Percentiles rank a stretch among this genome's conserved stretches.
These are phyloP conservation scores for Hydnum rufescens DNA, from an alignment of 768 basidiomycete species.

Conservation along the genomic window DNA sequence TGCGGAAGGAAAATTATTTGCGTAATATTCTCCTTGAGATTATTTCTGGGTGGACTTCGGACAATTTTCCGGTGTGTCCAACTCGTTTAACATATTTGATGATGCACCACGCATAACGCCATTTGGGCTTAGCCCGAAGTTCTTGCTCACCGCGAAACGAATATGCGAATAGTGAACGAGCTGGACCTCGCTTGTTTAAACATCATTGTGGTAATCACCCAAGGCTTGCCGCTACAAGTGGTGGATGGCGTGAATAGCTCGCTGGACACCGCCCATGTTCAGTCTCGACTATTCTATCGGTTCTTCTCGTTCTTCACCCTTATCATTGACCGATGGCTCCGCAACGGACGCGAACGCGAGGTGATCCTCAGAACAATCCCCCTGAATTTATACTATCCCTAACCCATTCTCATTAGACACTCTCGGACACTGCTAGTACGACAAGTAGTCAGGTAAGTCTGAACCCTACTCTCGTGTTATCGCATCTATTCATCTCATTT, in stretches of 20 bases:
- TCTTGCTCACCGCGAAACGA: no score
- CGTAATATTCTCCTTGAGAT: conserved; percentile 57
- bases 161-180: conserved; percentile 23
- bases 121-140: no score
- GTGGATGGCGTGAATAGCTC: conserved; percentile 27
- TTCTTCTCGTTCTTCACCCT: conserved; percentile 49
- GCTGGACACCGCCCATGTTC: conserved; percentile 41
- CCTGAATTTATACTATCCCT: neutral
- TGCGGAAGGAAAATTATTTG: conserved; percentile 45
- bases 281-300: conserved; percentile 61
- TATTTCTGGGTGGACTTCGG: conserved; percentile 45
- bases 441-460: neutral
- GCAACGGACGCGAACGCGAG: neutral
- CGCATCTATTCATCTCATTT: neutral
- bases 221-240: conserved; percentile 47
- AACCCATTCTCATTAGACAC: neutral
- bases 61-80: neutral
- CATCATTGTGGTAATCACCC: conserved; percentile 55
- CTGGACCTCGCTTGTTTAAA: conserved; percentile 55
- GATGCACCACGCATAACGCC: no score
- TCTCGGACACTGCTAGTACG: neutral
- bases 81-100: no score
- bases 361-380: neutral
- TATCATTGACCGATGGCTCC: conserved; percentile 26
- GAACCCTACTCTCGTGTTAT: neutral